phyloP scores from a whole-genome alignment of 1,139 yeast genomes.

The Diutina pseudorugosa region DNA sequence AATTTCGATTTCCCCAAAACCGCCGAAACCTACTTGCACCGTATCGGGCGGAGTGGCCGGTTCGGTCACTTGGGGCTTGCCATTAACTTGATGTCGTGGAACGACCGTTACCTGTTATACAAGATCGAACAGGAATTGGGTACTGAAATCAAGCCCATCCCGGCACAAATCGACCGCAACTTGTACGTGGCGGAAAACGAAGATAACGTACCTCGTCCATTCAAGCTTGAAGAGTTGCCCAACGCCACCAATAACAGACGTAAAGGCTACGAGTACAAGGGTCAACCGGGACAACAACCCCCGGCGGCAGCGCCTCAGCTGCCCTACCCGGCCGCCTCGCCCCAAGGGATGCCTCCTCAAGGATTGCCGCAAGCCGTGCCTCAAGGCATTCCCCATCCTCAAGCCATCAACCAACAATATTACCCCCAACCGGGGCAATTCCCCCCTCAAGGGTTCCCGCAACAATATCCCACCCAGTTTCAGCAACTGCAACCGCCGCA shows the following conservation, averaged over 20 bases:
- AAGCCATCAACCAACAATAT: background rate
- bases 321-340: background rate
- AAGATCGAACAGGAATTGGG: conserved; percentile 96
- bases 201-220: conserved; percentile 74
- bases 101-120: conserved; percentile 85
- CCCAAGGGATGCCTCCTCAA: background rate
- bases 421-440: conserved; percentile 8
- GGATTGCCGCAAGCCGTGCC: conserved; percentile 5
- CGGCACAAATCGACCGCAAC: conserved; percentile 76
- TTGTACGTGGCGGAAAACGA: conserved; percentile 80
- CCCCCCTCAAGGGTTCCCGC: conserved; percentile 14
- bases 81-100: conserved; percentile 92
- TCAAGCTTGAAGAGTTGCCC: conserved; percentile 60
- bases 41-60: conserved; percentile 99
- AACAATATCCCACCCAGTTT: conserved; percentile 10
- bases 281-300: conserved; percentile 24
- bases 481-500: conserved; percentile 10
- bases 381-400: background rate
- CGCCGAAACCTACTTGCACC: conserved; percentile 93
- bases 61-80: conserved; percentile 98
- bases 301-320: conserved; percentile 6
- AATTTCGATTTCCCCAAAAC: conserved; percentile 97
- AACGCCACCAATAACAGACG: conserved; percentile 16
- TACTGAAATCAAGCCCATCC: conserved; percentile 94
- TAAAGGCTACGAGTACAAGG: conserved; percentile 32